A percentile compares a stretch with the other conserved stretches of the same genome.
Evolutionary conservation across 352 stramenopile genomes (phyloP).

Genomic region (Phytophthora citricola): DNA sequence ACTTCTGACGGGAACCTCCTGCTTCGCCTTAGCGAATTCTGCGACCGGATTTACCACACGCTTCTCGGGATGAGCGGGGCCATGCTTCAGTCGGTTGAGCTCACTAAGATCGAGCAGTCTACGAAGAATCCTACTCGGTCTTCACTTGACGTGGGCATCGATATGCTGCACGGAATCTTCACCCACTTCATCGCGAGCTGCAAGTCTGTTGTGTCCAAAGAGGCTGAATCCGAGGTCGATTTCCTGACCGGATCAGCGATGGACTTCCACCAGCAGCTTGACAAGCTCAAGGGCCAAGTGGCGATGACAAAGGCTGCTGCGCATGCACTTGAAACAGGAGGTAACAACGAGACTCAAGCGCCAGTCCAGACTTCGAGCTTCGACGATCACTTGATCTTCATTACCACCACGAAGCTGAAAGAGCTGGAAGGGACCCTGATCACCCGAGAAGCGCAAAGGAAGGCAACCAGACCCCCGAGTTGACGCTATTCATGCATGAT

Average conservation of each 20-base stretch:
- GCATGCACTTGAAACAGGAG: constrained; percentile 12
- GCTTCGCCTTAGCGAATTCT: constrained; percentile 34
- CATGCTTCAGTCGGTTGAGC: constrained; percentile 52
- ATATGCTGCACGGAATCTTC: constrained; percentile 51
- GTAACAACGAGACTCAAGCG: constrained; percentile 12
- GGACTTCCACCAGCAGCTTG: constrained; percentile 53
- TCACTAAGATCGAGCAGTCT: constrained; percentile 33
- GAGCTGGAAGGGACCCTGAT: constrained; percentile 36
- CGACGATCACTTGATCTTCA: constrained; percentile 45
- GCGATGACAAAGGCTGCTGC: constrained; percentile 36
- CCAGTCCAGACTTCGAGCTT: constrained; percentile 40
- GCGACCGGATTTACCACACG: constrained; percentile 56
- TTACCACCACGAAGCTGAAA: constrained; percentile 45
- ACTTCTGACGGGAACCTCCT: constrained; percentile 26
- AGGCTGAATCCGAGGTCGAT: constrained; percentile 23
- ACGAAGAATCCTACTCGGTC: constrained; percentile 14
- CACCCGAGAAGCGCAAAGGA: constrained; percentile 26
- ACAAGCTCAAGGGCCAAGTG: constrained; percentile 61
- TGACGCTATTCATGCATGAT: constrained; percentile 45
- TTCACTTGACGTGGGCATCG: constrained; percentile 47
- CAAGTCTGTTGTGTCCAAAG: constrained; percentile 17
- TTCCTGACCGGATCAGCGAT: constrained; percentile 44
- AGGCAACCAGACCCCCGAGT: constrained; percentile 27
- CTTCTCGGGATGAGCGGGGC: constrained; percentile 57
- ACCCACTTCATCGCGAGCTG: constrained; percentile 41